phyloP scores from a whole-genome alignment of 495 filamentous ascomycete species.

The Aspergillus ostianus region DNA sequence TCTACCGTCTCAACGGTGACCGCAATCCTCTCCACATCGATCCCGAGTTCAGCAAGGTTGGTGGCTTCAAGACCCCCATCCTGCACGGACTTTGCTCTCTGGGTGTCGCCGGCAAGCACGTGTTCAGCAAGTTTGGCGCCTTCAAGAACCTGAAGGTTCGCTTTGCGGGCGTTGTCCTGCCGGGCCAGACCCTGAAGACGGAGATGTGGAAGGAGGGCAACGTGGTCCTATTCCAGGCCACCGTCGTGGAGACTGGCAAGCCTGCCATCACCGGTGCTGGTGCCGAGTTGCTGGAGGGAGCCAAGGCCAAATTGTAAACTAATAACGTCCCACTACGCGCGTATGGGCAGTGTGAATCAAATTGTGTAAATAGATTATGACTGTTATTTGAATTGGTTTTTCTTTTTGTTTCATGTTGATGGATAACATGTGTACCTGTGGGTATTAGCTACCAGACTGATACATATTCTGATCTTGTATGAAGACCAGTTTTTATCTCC shows the following conservation, averaged over 20 bases:
- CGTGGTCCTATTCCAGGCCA: slow-evolving; percentile 87
- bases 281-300: slow-evolving; percentile 69
- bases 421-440: neutral
- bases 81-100: slow-evolving; percentile 96
- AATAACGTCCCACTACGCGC: neutral
- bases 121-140: slow-evolving; percentile 77
- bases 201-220: slow-evolving; percentile 99
- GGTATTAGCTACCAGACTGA: neutral
- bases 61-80: slow-evolving; percentile 93
- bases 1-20: slow-evolving; percentile 94
- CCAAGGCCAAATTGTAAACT: slow-evolving; percentile 61
- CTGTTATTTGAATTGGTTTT: slow-evolving; percentile 8
- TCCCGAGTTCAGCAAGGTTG: slow-evolving; percentile 89
- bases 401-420: slow-evolving; percentile 1
- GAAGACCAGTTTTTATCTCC: no score
- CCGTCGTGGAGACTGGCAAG: slow-evolving; percentile 95
- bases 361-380: slow-evolving; percentile 26
- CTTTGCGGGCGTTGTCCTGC: slow-evolving; percentile 89
- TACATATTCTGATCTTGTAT: neutral
- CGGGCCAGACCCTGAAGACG: slow-evolving; percentile 89
- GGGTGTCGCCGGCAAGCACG: slow-evolving; percentile 85
- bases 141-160: slow-evolving; percentile 96
- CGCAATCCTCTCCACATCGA: slow-evolving; percentile 95
- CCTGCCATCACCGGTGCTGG: slow-evolving; percentile 84
- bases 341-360: slow-evolving; percentile 7